These are phyloP conservation scores for Plenodomus biglobosus DNA, from an alignment of 2,329 filamentous ascomycete species.

Conservation along the genomic window DNA sequence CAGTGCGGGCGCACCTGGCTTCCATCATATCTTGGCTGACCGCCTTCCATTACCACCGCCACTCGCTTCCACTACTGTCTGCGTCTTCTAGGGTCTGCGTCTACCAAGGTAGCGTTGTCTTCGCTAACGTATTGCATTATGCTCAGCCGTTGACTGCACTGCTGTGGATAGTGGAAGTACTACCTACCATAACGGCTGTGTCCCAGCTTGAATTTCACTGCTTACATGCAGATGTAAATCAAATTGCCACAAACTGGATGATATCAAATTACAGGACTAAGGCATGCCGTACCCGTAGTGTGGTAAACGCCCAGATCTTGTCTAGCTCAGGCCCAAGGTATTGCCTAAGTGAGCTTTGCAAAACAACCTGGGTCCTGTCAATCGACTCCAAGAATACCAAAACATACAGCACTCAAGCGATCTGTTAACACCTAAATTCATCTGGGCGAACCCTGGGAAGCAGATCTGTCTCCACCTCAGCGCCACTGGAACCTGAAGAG, in stretches of 20 bases:
- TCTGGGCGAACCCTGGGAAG: constrained; percentile 15
- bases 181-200: neutral
- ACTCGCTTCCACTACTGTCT: constrained; percentile 16
- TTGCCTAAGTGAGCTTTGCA: neutral
- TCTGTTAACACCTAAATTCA: constrained; percentile 10
- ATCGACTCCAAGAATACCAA: constrained; percentile 11
- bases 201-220: constrained; percentile 15
- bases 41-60: constrained; percentile 22
- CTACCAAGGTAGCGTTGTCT: constrained; percentile 12
- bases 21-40: constrained; percentile 21
- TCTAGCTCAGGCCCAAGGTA: neutral
- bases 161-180: no score
- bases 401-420: constrained; percentile 20
- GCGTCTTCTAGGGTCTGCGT: constrained; percentile 25
- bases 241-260: constrained; percentile 21
- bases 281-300: constrained; percentile 23
- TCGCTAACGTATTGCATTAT: neutral
- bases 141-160: neutral
- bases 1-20: constrained; percentile 6
- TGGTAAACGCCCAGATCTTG: neutral
- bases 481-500: constrained; percentile 15
- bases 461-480: constrained; percentile 15
- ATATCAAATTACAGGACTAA: constrained; percentile 18
- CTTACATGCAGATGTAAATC: constrained; percentile 15
- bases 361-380: neutral